phyloP scores from a whole-genome alignment of 139 green algal species.

The Gonium pectorale region DNA sequence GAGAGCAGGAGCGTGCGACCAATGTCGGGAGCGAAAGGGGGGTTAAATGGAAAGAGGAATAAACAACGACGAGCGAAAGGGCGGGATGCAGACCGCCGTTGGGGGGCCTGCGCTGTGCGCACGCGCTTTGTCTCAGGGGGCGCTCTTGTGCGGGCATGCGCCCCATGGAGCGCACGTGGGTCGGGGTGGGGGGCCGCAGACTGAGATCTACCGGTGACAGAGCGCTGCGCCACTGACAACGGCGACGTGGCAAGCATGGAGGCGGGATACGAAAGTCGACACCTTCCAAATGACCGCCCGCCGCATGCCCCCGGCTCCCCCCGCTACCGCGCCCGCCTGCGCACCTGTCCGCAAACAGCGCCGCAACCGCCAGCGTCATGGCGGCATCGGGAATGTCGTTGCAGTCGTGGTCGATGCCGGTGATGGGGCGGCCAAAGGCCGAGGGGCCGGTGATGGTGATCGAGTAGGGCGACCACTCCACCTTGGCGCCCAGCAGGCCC shows the following conservation, averaged over 20 bases:
- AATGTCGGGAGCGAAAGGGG: too few species aligned
- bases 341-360: conserved; percentile 92
- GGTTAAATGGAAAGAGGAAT: not conserved
- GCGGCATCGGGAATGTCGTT: conserved; percentile 99
- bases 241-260: too few species aligned
- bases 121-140: too few species aligned
- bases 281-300: not conserved
- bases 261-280: too few species aligned
- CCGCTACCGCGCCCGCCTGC: not conserved
- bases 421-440: conserved; percentile 70
- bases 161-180: too few species aligned
- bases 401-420: conserved; percentile 96
- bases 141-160: too few species aligned
- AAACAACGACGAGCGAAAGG: not conserved
- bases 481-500: conserved; percentile 95
- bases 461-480: conserved; percentile 91
- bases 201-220: too few species aligned
- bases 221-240: too few species aligned
- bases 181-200: too few species aligned
- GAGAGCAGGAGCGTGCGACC: too few species aligned
- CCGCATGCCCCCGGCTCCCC: not conserved
- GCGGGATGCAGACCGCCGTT: too few species aligned
- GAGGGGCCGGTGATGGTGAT: conserved; percentile 92
- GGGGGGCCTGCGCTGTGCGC: too few species aligned
- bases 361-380: conserved; percentile 98